Evolutionary conservation across 768 basidiomycete species (phyloP), one percentile per base, ranked within the genome.

Genomic region (Termitomyces sp.): DNA sequence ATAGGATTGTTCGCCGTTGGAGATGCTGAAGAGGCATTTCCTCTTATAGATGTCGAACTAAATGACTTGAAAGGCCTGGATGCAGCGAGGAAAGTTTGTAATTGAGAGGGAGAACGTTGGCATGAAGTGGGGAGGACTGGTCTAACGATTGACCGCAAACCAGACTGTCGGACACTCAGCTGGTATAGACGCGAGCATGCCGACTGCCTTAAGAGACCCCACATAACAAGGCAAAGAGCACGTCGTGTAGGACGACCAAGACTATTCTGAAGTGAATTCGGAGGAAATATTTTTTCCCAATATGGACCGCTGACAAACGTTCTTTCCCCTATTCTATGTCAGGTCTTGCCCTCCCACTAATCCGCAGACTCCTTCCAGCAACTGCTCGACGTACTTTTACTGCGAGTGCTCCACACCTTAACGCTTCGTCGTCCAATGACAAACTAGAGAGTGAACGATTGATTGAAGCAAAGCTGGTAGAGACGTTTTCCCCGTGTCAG

Each of bases 401-500:
- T 40, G 53, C 61, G 5, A 67, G 67, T 9, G 56, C 61, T 61
- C 59, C 55, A 51, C 55, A 63, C 46, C 44, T 66, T 44, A 66
- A 67, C 18, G 64, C 64, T 9, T 36, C 67, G 12, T 46, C 68
- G 16, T 43, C 65, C 12, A 43, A 61, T 18, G 54, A 58, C 33
- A 64, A 52, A 8, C 52, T 71, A 28, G 79, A 84, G 63, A 88
- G 89, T n/a, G 93, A 95, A 74, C 75, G 77, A 61, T 71, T 71
- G 58, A 95, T 96, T 55, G 79, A 79, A 63, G 70, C 77, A 26
- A 98, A 96, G 73, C 77, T 98, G 32, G 79, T 78, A 13, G 80
- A 83, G 43, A 83, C 75, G 66, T 93, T 99, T 70, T 74, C 80
- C n/a, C 92, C 95, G 10, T 84, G 88, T 14, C 82, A 87, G 60